Base-by-base conservation (phyloP, 1,284 basidiomycete species). In the Athelia sp. region DNA sequence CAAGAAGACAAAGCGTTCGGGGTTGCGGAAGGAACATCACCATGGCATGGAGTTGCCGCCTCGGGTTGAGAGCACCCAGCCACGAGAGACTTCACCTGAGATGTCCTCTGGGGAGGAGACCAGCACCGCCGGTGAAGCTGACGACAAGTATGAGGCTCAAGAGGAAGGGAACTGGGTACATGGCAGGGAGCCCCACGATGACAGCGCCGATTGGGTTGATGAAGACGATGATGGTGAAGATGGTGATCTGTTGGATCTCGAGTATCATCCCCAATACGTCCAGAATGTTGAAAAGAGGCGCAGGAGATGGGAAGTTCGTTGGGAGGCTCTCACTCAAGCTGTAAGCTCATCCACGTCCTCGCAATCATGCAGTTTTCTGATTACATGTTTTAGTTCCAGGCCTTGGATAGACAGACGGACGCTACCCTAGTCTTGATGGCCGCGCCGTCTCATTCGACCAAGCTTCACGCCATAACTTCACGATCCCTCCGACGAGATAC, bases 61-160 rank as follows among this genome's bases (percentile, higher is more conserved):
- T 14, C 73, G 87, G 9, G 87, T 89, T 9, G 84, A 87, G 55
- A 89, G 86, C 56, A 90, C 87, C 1, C 85, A 89, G 58, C 86
- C 87, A 8, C 69, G 85, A 45, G 87, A 89, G 55, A 89, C 86
- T 15, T 88, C 81, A 56, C 87, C 84, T 0, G 87, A 89, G 64
- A 74, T 76, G 26, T 82, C 73, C 1, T 66, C 67, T 14, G 78
- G 77, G 0, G 78, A 81, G 58, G 78, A 79, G 61, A 40, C 36
- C 9, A 40, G 36, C 19, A 81, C 77, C 1, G 79, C 79, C 1
- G 76, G 76, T 0, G 36, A 21, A 17, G n/a, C 36, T 9, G 79
- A 81, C 57, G 74, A 72, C 46, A 52, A 55, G n/a, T 66, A 63
- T 50, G 63, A 67, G 3, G 67, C 66, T 1, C 55, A 62, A 4